These are phyloP conservation scores for Zopfia rhizophila DNA, from an alignment of 2,329 filamentous ascomycete species.

Conservation along the genomic window DNA sequence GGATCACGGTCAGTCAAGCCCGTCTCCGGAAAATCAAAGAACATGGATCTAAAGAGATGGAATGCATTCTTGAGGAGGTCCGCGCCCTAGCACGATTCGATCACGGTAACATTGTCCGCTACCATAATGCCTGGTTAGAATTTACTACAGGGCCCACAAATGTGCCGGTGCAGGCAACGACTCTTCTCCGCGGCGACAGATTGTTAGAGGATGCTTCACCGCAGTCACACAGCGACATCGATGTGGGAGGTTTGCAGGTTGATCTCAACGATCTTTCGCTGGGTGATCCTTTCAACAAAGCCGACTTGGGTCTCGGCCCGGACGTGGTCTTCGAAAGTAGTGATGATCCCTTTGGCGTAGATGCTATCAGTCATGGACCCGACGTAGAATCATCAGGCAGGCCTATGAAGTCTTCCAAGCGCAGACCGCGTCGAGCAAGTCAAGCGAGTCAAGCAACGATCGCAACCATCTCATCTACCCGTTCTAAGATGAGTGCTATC, in stretches of 20 bases:
- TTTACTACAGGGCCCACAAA: conserved; percentile 37
- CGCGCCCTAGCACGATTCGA: conserved; percentile 70
- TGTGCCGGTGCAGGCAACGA: conserved; percentile 4
- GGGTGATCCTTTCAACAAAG: conserved; percentile 25
- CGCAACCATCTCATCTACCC: conserved; percentile 52
- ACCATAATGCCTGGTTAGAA: conserved; percentile 73
- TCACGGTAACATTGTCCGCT: conserved; percentile 74
- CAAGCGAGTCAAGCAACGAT: conserved; percentile 48
- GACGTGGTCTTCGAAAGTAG: conserved; percentile 46
- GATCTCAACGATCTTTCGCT: conserved; percentile 29
- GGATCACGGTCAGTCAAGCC: conserved; percentile 67
- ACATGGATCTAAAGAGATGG: conserved; percentile 63
- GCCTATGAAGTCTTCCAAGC: conserved; percentile 46
- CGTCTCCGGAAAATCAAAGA: conserved; percentile 64
- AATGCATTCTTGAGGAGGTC: conserved; percentile 68
- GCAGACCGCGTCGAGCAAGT: conserved; percentile 33
- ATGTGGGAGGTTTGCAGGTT: conserved; percentile 22
- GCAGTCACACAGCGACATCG: conserved; percentile 21
- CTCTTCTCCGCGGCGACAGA: conserved; percentile 29
- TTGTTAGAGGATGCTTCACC: conserved; percentile 35
- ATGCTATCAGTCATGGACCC: conserved; percentile 19
- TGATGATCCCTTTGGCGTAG: conserved; percentile 25
- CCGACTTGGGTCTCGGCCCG: conserved; percentile 25
- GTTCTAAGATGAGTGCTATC: conserved; percentile 53
- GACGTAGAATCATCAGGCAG: too few relatives aligned